Conservation (phyloP, 345 rosid species). For the Lumnitzera racemosa region DNA sequence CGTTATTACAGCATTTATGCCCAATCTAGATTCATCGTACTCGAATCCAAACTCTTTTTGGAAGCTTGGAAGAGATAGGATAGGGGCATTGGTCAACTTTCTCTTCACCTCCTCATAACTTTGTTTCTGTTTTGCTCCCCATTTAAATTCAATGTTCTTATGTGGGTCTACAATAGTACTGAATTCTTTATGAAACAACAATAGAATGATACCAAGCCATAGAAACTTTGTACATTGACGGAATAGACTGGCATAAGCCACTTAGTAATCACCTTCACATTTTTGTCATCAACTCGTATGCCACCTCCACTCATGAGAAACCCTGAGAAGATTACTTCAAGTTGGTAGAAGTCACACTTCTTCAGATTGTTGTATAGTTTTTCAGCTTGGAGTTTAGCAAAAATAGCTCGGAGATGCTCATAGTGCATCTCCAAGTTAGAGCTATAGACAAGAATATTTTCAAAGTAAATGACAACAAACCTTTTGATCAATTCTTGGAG, state of each 20-base stretch:
- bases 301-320: neutral
- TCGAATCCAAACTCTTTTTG: neutral
- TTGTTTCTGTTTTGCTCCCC: neutral
- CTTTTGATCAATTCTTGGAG: neutral
- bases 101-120: neutral
- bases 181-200: too few relatives aligned
- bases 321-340: neutral
- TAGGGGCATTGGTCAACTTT: neutral
- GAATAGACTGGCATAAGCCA: neutral
- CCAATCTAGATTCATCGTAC: slow-evolving; percentile 3
- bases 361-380: neutral
- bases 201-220: neutral
- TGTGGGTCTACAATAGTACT: too few relatives aligned
- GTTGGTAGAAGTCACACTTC: neutral
- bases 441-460: neutral
- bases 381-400: neutral
- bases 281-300: neutral
- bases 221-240: neutral
- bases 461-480: neutral
- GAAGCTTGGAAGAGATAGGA: neutral
- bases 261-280: neutral
- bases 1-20: neutral
- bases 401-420: neutral
- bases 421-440: neutral
- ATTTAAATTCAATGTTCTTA: neutral